Evolutionary conservation across 1,139 yeast genomes (phyloP).

Genomic region (Hansenula lynferdii): DNA sequence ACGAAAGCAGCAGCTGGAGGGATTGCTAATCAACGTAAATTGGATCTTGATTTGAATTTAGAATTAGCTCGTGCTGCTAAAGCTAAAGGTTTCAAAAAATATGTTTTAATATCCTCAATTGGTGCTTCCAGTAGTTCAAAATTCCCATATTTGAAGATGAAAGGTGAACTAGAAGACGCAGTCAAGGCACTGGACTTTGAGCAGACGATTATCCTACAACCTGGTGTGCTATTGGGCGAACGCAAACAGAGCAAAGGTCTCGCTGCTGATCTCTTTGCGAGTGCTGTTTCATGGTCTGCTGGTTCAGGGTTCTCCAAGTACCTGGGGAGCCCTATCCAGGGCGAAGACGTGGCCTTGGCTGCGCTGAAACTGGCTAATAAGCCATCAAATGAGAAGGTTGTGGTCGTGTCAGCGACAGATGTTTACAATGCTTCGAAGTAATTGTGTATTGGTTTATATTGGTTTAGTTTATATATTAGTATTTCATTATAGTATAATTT

Average conservation of each 20-base stretch:
- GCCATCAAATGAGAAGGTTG: constrained; percentile 10
- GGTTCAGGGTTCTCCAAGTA: constrained; percentile 10
- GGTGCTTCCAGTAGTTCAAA: constrained; percentile 53
- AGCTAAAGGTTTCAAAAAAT: constrained; percentile 57
- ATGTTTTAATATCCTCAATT: constrained; percentile 54
- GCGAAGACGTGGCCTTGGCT: constrained; percentile 22
- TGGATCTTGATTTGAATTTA: constrained; percentile 67
- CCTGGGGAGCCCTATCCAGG: constrained; percentile 13
- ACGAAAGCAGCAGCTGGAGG: constrained; percentile 70
- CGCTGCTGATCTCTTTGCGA: constrained; percentile 4
- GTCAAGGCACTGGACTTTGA: constrained; percentile 54
- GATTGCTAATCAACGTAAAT: constrained; percentile 53
- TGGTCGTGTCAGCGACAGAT: too few relatives aligned
- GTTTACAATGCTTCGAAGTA: too few relatives aligned
- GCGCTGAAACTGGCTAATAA: constrained; percentile 16
- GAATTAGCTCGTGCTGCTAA: constrained; percentile 67
- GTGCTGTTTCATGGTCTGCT: constrained; percentile 6
- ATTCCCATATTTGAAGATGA: constrained; percentile 54
- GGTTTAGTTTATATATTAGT: too few relatives aligned
- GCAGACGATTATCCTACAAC: constrained; percentile 63
- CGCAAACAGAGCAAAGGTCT: constrained; percentile 40
- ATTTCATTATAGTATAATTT: too few relatives aligned
- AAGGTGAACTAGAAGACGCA: constrained; percentile 63
- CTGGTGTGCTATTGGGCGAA: constrained; percentile 63
- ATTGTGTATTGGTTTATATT: too few relatives aligned